Percentiles rank a stretch among this genome's conserved stretches.
Conservation (phyloP, 768 basidiomycete genomes). For the Leccinum sublutescens region DNA sequence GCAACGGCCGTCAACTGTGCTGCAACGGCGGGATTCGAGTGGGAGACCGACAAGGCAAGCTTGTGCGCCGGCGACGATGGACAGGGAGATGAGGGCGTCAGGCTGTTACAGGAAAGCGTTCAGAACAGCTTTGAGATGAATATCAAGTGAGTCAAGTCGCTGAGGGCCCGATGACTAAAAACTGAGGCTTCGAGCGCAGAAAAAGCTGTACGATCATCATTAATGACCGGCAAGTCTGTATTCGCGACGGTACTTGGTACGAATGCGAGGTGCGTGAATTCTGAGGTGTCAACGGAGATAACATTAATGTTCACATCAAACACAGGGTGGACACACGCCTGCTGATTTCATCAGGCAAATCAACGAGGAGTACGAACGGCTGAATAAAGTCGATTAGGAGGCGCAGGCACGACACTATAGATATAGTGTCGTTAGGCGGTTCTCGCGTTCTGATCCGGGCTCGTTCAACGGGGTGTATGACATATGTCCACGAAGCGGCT, state of each 20-base stretch:
- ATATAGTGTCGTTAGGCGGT: slow-evolving; percentile 8
- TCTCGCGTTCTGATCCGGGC: slow-evolving; percentile 8
- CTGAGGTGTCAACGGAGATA: slow-evolving; percentile 24
- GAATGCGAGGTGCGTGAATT: slow-evolving; percentile 62
- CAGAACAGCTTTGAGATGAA: slow-evolving; percentile 41
- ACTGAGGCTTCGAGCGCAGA: slow-evolving; percentile 33
- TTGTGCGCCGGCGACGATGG: slow-evolving; percentile 62
- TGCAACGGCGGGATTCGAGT: slow-evolving; percentile 59
- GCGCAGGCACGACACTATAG: slow-evolving; percentile 6
- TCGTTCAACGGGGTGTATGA: slow-evolving; percentile 4
- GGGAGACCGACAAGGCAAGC: slow-evolving; percentile 57
- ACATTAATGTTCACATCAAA: slow-evolving; percentile 19
- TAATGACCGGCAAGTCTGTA: slow-evolving; percentile 61
- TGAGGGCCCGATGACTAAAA: slow-evolving; percentile 1
- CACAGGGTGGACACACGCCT: slow-evolving; percentile 69
- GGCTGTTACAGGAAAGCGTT: slow-evolving; percentile 63
- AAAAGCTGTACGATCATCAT: slow-evolving; percentile 90
- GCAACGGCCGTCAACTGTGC: slow-evolving; percentile 69
- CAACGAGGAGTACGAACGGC: slow-evolving; percentile 62
- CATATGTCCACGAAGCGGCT: slow-evolving; percentile 8
- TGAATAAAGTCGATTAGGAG: slow-evolving; percentile 46
- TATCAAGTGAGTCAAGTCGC: slow-evolving; percentile 51
- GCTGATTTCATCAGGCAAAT: slow-evolving; percentile 78
- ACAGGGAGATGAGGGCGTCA: slow-evolving; percentile 58
- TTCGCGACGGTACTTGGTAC: slow-evolving; percentile 78